Evolutionary conservation across 306 rosid species (phyloP).

Genomic region (Coriaria nepalensis): DNA sequence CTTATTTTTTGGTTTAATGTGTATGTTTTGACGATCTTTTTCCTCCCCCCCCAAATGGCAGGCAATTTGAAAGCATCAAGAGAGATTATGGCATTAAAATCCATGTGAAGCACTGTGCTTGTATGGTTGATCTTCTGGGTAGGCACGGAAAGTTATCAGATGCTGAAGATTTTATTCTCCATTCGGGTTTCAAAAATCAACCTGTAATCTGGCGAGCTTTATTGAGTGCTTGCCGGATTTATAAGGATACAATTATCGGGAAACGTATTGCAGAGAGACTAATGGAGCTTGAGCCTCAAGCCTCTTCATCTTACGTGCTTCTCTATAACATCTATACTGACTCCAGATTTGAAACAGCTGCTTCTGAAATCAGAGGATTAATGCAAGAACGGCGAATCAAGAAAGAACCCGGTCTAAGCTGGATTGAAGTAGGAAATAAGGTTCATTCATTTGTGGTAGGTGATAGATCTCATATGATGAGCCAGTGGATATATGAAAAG

Average conservation of each 20-base stretch:
- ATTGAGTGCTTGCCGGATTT: slow-evolving; percentile 43
- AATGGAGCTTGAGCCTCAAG: slow-evolving; percentile 43
- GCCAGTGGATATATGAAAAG: slow-evolving; percentile 23
- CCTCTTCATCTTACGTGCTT: slow-evolving; percentile 45
- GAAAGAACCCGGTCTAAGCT: slow-evolving; percentile 61
- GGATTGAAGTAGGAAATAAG: slow-evolving; percentile 43
- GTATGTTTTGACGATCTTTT: neutral
- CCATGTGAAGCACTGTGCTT: slow-evolving; percentile 37
- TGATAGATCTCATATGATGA: slow-evolving; percentile 34
- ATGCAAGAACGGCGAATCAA: slow-evolving; percentile 36
- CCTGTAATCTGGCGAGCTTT: slow-evolving; percentile 53
- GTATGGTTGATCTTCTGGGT: slow-evolving; percentile 44
- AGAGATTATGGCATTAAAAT: slow-evolving; percentile 23
- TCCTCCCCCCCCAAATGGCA: slow-evolving; percentile 2
- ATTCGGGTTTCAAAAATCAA: slow-evolving; percentile 28
- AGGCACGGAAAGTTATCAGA: slow-evolving; percentile 39
- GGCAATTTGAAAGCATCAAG: slow-evolving; percentile 34
- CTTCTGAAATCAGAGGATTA: slow-evolving; percentile 32
- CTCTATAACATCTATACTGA: slow-evolving; percentile 42
- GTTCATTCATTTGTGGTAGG: slow-evolving; percentile 38
- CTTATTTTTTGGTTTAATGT: neutral
- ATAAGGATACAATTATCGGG: slow-evolving; percentile 30
- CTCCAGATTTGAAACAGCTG: slow-evolving; percentile 26
- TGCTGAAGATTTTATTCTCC: slow-evolving; percentile 30
- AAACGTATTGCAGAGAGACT: slow-evolving; percentile 30